A percentile compares a stretch with the other conserved stretches of the same genome.
These are phyloP conservation scores for Actinomucor elegans DNA, from an alignment of 371 early-diverging fungal species.

Conservation along the genomic window DNA sequence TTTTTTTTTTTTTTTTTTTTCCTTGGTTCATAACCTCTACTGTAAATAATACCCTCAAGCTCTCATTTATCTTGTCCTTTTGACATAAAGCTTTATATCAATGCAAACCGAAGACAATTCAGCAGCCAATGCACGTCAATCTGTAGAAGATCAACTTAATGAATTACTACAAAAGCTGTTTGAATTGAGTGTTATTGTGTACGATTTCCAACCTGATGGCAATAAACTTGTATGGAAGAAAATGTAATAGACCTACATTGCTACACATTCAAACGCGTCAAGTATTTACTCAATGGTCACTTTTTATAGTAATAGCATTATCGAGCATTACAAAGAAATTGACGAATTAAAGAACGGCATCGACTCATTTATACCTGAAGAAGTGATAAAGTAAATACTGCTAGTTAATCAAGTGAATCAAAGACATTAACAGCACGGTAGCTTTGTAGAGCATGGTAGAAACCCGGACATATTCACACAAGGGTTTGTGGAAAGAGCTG, in stretches of 20 bases:
- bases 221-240: conserved; percentile 61
- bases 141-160: conserved; percentile 58
- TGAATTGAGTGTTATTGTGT: conserved; percentile 67
- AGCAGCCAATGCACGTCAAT: conserved; percentile 26
- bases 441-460: conserved; percentile 66
- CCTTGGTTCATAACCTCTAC: no score
- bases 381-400: conserved; percentile 60
- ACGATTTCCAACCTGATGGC: conserved; percentile 72
- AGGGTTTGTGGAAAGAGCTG: conserved; percentile 70
- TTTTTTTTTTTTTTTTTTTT: not conserved
- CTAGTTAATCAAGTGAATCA: not conserved
- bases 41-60: no score
- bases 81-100: no score
- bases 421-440: conserved; percentile 22
- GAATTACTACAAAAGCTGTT: conserved; percentile 61
- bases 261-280: no score
- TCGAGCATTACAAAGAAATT: conserved; percentile 58
- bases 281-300: no score
- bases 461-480: conserved; percentile 78
- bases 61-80: no score
- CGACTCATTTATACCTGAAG: conserved; percentile 63
- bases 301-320: conserved; percentile 56
- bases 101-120: conserved; percentile 14
- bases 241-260: conserved; percentile 65
- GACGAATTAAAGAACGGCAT: conserved; percentile 63